phyloP scores from a whole-genome alignment of 192 early-diverging fungal genomes.

The Jimgerdemannia flammicorona region DNA sequence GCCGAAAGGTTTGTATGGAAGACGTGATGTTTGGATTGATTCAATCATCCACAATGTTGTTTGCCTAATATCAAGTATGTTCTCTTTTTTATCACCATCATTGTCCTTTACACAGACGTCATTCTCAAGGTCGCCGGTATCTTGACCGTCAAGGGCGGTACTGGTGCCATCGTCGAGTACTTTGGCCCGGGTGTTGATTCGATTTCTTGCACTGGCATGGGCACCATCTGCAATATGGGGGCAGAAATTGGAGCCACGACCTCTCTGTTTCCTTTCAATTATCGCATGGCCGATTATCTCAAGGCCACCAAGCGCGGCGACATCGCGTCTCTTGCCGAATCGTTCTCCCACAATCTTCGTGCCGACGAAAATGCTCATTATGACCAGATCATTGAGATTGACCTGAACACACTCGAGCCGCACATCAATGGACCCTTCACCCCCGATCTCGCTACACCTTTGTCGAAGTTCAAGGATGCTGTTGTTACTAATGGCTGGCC shows the following conservation, averaged over 20 bases:
- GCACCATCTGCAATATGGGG: slow-evolving; percentile 99
- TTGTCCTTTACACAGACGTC: slow-evolving; percentile 50
- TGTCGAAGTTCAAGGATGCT: slow-evolving; percentile 88
- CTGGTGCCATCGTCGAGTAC: slow-evolving; percentile 97
- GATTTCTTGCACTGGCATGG: slow-evolving; percentile 97
- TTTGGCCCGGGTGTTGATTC: slow-evolving; percentile 93
- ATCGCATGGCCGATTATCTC: slow-evolving; percentile 90
- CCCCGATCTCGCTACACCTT: slow-evolving; percentile 91
- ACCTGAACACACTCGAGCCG: slow-evolving; percentile 90
- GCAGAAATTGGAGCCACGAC: slow-evolving; percentile 98
- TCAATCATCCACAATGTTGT: background rate
- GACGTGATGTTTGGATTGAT: background rate
- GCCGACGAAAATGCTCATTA: slow-evolving; percentile 87
- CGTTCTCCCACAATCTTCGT: slow-evolving; percentile 84
- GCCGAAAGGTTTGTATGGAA: slow-evolving; percentile 59
- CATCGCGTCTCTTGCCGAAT: slow-evolving; percentile 75
- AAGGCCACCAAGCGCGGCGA: slow-evolving; percentile 76
- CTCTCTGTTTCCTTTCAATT: slow-evolving; percentile 93
- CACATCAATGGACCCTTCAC: slow-evolving; percentile 97
- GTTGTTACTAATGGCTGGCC: slow-evolving; percentile 88
- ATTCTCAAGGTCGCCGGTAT: slow-evolving; percentile 94
- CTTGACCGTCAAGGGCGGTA: slow-evolving; percentile 96
- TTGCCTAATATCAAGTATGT: background rate
- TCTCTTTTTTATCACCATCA: background rate
- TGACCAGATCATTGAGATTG: slow-evolving; percentile 93